Evolutionary conservation across 1,139 yeast species (phyloP).

Genomic region (Diutina rugosa): DNA sequence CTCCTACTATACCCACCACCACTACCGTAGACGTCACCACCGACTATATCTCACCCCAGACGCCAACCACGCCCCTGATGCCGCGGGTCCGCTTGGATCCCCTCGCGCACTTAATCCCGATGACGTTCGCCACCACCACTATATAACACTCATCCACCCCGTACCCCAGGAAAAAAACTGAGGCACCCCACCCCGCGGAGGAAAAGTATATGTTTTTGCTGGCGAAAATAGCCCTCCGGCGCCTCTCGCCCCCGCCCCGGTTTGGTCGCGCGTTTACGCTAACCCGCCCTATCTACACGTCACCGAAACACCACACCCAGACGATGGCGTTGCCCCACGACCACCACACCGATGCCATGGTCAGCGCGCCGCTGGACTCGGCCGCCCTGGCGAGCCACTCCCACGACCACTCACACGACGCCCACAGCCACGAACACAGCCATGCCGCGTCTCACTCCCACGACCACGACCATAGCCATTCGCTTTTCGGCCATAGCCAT

Average conservation of each 20-base stretch:
- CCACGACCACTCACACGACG: background rate
- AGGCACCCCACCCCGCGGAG: background rate
- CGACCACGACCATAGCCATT: conserved; percentile 12
- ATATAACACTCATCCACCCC: background rate
- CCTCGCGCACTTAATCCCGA: background rate
- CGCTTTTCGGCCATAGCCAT: conserved; percentile 10
- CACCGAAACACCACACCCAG: background rate
- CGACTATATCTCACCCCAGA: background rate
- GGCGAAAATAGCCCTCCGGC: background rate
- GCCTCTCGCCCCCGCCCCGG: background rate
- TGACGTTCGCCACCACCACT: background rate
- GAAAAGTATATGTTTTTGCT: background rate
- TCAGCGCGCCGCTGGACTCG: background rate
- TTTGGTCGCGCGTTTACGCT: background rate
- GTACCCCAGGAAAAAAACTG: background rate
- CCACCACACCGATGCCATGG: background rate
- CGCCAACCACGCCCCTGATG: background rate
- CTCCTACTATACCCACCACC: too few species aligned
- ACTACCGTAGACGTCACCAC: too few species aligned
- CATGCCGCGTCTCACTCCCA: background rate
- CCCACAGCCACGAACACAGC: background rate
- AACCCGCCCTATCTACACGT: background rate
- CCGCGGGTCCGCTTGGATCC: background rate
- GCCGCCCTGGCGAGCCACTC: background rate
- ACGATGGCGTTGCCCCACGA: background rate